Base-by-base conservation (phyloP, 306 rosid genomes). In the Styphnolobium japonicum region DNA sequence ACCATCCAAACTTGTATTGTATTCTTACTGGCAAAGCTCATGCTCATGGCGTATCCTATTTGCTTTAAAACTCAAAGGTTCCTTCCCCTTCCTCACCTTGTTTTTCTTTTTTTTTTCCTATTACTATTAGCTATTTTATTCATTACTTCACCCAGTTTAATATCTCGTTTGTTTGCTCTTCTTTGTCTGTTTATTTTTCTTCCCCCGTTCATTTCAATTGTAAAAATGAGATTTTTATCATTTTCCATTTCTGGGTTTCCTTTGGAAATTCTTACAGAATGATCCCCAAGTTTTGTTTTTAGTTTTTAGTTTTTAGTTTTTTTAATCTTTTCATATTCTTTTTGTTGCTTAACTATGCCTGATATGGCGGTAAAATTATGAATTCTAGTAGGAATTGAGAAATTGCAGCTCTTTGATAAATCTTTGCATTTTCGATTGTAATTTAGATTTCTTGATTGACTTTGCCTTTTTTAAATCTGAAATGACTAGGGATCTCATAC, bases 41-140 rank as follows among this genome's bases (percentile, higher is more conserved):
- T 88, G 89, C 73, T 74, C 85, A 21, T 88, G 89, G 89, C 89
- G 89, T 45, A 84, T 83, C 36, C 87, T 86, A 48, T 88, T 88
- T 75, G 88, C 92, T 79, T 66, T 85, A 49, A 65, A 49, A 61
- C 89, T 83, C 51, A 88, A 85, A 81, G 91, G 90, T 84, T 21
- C 55, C 37, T 4, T 40, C 52, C 0, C 14, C 66, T 8, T 15
- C 49, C 64, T 15, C 75, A 42, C 34, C 29, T 21, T 12, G 7
- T 33, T 22, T 21, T 3, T 10, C 2, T 49, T 21, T 15, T 14
- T 51, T 4, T 15, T 10, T 7, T 6, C 8, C 10, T 7, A 2
- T 6, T 1, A 6, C 10, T 7, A 7, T 6, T 1, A 6, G 9
- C 43, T 7, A 10, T 39, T 1, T 27, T 27, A 3, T 3, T 27